phyloP scores from a whole-genome alignment of 345 rosid species.

The Eucalyptus erythrocorys region DNA sequence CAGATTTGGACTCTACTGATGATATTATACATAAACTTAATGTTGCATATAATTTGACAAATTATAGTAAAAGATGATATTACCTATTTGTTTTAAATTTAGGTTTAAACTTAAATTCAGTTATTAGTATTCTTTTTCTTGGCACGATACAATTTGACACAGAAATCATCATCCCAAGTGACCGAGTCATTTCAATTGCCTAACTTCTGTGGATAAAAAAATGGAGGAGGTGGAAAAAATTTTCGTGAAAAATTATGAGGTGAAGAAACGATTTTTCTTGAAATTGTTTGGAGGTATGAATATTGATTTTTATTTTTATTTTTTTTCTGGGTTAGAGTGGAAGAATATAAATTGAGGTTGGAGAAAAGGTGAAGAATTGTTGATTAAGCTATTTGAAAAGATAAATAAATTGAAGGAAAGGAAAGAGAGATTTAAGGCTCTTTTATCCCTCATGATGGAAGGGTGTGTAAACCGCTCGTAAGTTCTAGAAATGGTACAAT shows the following conservation, averaged over 20 bases:
- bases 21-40: background rate
- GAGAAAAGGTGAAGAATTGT: background rate
- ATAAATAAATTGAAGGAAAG: background rate
- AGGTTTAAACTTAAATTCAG: no score
- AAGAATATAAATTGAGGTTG: background rate
- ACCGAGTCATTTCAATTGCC: background rate
- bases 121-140: background rate
- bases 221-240: background rate
- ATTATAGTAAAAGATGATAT: background rate
- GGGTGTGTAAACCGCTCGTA: background rate
- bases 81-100: background rate
- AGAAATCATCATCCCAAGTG: background rate
- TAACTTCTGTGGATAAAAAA: background rate
- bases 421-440: no score
- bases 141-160: no score
- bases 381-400: background rate
- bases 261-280: background rate
- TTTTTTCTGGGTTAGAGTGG: no score
- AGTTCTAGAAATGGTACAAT: background rate
- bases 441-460: no score
- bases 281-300: background rate
- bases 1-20: background rate
- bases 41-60: background rate
- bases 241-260: background rate
- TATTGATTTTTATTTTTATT: accelerated